Evolutionary conservation across 306 rosid genomes (phyloP), one percentile per base, ranked within the genome.

Genomic region (Amphicarpaea edgeworthii): DNA sequence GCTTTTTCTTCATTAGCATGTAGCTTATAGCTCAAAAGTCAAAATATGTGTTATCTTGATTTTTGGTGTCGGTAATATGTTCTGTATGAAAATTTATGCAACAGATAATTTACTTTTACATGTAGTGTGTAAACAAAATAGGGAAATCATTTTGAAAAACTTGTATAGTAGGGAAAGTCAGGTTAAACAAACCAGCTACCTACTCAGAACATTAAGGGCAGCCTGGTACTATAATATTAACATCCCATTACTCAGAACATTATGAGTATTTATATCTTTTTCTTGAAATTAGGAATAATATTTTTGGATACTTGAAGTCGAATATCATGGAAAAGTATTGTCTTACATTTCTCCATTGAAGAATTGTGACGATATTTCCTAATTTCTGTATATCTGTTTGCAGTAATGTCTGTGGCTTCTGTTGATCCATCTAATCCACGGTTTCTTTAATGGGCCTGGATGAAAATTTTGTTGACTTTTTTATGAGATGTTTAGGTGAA

Each of bases 131-230:
- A 34, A 74, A 45, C 59, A 23, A 38, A 74, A n/a, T 47, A 12
- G 41, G 70, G 37, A 54, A 75, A 7, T 43, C 32, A 34, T 71
- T 69, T 45, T 69, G n/a, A 49, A 60, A 16, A 55, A 15, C 32
- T 15, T 12, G 8, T 16, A 11, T 24, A 67, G 40, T 63, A 42
- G 50, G 60, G 20, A 5, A 61, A 59, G 5, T 59, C 49, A 19
- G 81, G 60, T 75, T 68, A 20, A 53, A 6, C 58, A 24, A 54
- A 58, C 38, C 42, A 67, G 40, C 70, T 32, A n/a, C 58, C 75
- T 32, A 7, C 55, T 54, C 47, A 7, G 54, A 65, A 73, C 53
- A 42, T 65, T 50, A 23, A 23, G 41, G 19, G 63, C 4, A 37
- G 63, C 23, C 53, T 19, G 14, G 42, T 50, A 76, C 20, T 63